Conservation (phyloP, 768 basidiomycete species). For the Naematelia encephala region DNA sequence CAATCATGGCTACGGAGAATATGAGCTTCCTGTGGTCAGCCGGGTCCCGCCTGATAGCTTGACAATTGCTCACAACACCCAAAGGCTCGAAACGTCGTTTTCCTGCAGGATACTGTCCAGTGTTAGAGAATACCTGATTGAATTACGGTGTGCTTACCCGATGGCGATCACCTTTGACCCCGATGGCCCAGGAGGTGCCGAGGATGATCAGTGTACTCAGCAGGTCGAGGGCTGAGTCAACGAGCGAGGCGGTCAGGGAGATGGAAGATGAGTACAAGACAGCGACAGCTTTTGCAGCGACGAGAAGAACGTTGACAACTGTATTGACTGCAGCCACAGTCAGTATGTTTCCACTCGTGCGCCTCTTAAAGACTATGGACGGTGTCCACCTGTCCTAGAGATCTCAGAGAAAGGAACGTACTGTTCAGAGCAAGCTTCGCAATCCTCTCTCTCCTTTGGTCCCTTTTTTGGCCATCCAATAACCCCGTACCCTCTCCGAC, state of each 20-base stretch:
- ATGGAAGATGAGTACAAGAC: slow-evolving; percentile 53
- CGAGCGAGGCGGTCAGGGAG: slow-evolving; percentile 51
- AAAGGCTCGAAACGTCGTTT: slow-evolving; percentile 52
- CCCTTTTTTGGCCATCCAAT: slow-evolving; percentile 23
- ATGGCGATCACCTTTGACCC: slow-evolving; percentile 34
- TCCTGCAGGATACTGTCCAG: slow-evolving; percentile 46
- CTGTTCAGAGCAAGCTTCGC: slow-evolving; percentile 45
- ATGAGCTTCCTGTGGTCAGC: slow-evolving; percentile 35
- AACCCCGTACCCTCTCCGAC: slow-evolving; percentile 26
- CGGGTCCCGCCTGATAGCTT: neutral
- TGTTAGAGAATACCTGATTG: slow-evolving; percentile 2
- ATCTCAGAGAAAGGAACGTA: slow-evolving; percentile 20
- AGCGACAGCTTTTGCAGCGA: slow-evolving; percentile 51
- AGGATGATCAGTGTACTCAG: slow-evolving; percentile 53
- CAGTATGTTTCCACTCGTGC: too few relatives aligned
- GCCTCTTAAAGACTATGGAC: too few relatives aligned
- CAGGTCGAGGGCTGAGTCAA: slow-evolving; percentile 53
- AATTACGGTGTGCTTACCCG: slow-evolving; percentile 18
- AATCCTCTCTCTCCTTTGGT: slow-evolving; percentile 38
- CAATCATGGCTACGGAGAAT: slow-evolving; percentile 53
- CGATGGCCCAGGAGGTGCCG: slow-evolving; percentile 49
- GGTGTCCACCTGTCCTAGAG: too few relatives aligned
- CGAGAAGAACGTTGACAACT: slow-evolving; percentile 49
- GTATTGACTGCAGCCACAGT: slow-evolving; percentile 50
- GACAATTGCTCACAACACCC: slow-evolving; percentile 44